Percentiles rank a stretch among this genome's conserved stretches.
phyloP scores from a whole-genome alignment of 129 eudicot genomes.

The Ambrosia artemisiifolia region DNA sequence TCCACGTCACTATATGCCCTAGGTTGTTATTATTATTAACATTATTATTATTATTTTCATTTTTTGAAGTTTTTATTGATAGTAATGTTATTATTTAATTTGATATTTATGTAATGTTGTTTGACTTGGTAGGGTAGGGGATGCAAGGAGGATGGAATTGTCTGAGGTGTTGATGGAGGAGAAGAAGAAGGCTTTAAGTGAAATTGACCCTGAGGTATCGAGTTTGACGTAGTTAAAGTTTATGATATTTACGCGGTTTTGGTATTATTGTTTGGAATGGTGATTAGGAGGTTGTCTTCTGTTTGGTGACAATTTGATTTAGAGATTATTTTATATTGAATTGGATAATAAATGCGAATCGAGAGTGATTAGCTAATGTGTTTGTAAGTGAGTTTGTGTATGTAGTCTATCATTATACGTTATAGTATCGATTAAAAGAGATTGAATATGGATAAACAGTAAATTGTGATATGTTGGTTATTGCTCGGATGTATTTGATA shows the following conservation, averaged over 20 bases:
- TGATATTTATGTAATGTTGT: slow-evolving; percentile 6
- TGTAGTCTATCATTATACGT: neutral
- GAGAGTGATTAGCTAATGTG: neutral
- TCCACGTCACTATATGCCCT: slow-evolving; percentile 47
- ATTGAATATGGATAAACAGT: neutral
- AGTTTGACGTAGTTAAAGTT: neutral
- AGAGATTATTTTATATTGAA: neutral
- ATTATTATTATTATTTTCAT: neutral
- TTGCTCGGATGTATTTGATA: neutral
- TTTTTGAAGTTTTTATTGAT: slow-evolving; percentile 1
- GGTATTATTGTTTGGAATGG: neutral
- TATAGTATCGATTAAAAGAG: neutral
- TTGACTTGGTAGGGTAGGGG: slow-evolving; percentile 44
- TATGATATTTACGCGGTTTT: neutral
- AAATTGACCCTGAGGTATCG: slow-evolving; percentile 90
- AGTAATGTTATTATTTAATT: too few species aligned
- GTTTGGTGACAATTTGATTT: neutral
- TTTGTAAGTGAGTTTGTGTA: neutral
- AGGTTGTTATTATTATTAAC: slow-evolving; percentile 35
- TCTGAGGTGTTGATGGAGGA: slow-evolving; percentile 47
- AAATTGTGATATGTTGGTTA: neutral
- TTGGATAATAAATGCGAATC: neutral
- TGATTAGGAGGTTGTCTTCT: neutral
- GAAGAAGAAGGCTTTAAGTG: slow-evolving; percentile 50
- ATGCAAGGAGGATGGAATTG: slow-evolving; percentile 23